phyloP scores from a whole-genome alignment of 768 basidiomycete species.

The Psilocybe cyanescens region DNA sequence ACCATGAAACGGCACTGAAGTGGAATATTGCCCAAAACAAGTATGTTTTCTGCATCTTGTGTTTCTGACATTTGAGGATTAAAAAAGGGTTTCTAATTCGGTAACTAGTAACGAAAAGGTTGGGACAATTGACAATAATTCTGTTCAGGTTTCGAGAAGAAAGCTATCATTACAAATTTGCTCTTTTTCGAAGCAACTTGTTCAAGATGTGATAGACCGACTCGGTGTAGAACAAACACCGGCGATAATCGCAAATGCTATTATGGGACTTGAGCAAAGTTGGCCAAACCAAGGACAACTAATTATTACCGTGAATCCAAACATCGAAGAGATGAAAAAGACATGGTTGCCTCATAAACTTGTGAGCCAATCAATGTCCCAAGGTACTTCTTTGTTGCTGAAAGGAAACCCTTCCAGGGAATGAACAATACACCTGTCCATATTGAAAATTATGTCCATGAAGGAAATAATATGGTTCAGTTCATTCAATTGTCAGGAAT shows the following conservation, averaged over 20 bases:
- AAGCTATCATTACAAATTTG: slow-evolving; percentile 36
- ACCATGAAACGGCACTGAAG: slow-evolving; percentile 33
- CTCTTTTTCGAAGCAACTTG: slow-evolving; percentile 32
- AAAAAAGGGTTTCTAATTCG: neutral
- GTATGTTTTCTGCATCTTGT: slow-evolving; percentile 15
- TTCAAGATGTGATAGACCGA: slow-evolving; percentile 23
- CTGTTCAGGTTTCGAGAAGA: slow-evolving; percentile 8
- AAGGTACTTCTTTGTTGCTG: neutral
- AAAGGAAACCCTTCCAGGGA: slow-evolving; percentile 3
- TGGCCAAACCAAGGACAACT: slow-evolving; percentile 53
- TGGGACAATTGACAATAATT: neutral
- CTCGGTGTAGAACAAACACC: slow-evolving; percentile 20
- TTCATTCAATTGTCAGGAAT: slow-evolving; percentile 53
- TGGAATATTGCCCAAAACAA: slow-evolving; percentile 30
- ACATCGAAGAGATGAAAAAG: slow-evolving; percentile 26
- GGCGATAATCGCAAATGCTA: slow-evolving; percentile 26
- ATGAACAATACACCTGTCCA: slow-evolving; percentile 15
- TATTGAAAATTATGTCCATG: slow-evolving; percentile 41
- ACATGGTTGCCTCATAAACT: slow-evolving; percentile 48
- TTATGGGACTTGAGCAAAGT: slow-evolving; percentile 27
- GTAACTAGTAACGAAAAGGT: neutral
- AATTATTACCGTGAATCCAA: slow-evolving; percentile 49
- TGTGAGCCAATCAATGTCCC: slow-evolving; percentile 32
- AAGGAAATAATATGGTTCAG: slow-evolving; percentile 51
- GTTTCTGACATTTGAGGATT: neutral